phyloP scores from a whole-genome alignment of 164 flowering plant genomes.

The Magnolia sinica region DNA sequence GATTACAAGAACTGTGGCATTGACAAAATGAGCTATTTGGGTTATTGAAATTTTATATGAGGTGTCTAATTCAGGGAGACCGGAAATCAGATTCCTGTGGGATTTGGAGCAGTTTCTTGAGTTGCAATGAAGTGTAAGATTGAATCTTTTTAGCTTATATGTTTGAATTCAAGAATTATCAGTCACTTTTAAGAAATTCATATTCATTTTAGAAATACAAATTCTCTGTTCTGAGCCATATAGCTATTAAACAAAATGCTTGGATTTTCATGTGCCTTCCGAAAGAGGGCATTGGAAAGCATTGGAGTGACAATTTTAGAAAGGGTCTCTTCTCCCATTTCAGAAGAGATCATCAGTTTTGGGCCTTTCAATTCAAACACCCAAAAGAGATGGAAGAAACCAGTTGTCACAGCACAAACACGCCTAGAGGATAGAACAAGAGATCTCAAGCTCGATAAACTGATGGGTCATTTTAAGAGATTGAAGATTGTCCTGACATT shows the following conservation, averaged over 20 bases:
- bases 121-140: not conserved
- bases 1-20: not conserved
- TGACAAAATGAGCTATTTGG: not conserved
- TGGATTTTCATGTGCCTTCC: slow-evolving; percentile 4
- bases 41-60: not conserved
- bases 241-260: slow-evolving; percentile 3
- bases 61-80: not conserved
- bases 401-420: slow-evolving; percentile 62
- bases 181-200: not conserved
- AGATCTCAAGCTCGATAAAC: slow-evolving; percentile 61
- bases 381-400: slow-evolving; percentile 71
- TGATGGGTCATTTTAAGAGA: slow-evolving; percentile 35
- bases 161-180: not conserved
- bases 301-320: slow-evolving; percentile 10
- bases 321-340: slow-evolving; percentile 15
- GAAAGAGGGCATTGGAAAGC: slow-evolving; percentile 9
- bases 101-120: not conserved
- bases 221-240: not conserved
- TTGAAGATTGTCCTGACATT: slow-evolving; percentile 47
- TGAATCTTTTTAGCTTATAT: not conserved
- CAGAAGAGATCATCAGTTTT: slow-evolving; percentile 20
- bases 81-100: not conserved
- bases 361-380: slow-evolving; percentile 55
- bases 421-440: slow-evolving; percentile 69
- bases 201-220: not conserved